Evolutionary conservation across 345 rosid species (phyloP).

Genomic region (Euphorbia tirucalli): DNA sequence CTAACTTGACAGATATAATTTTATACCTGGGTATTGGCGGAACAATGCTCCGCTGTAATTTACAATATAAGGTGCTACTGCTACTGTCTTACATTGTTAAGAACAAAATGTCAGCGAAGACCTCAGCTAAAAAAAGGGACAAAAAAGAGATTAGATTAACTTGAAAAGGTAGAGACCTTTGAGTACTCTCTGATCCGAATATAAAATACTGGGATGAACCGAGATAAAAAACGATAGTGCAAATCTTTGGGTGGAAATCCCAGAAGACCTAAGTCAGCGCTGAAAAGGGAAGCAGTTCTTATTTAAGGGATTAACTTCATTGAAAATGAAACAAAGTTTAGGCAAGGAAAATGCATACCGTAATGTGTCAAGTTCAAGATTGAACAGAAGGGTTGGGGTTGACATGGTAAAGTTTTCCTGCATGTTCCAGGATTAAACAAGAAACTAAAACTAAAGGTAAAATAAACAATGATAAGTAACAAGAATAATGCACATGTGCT

Average conservation of each 20-base stretch:
- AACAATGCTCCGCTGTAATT: slow-evolving; percentile 91
- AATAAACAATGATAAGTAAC: neutral
- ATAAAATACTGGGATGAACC: slow-evolving; percentile 76
- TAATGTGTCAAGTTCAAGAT: slow-evolving; percentile 92
- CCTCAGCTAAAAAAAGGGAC: slow-evolving; percentile 16
- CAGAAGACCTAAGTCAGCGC: slow-evolving; percentile 89
- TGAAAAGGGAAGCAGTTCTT: slow-evolving; percentile 38
- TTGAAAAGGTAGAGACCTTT: slow-evolving; percentile 52
- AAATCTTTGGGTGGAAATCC: slow-evolving; percentile 94
- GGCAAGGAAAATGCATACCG: slow-evolving; percentile 47
- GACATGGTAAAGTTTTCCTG: slow-evolving; percentile 82
- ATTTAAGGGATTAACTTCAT: neutral
- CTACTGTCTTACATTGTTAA: slow-evolving; percentile 71
- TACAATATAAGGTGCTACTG: slow-evolving; percentile 77
- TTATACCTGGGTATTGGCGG: slow-evolving; percentile 86
- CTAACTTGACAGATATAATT: slow-evolving; percentile 2
- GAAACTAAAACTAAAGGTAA: too few species aligned
- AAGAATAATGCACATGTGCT: neutral
- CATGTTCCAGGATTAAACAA: slow-evolving; percentile 22
- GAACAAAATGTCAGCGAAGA: slow-evolving; percentile 22
- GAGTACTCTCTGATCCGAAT: slow-evolving; percentile 88
- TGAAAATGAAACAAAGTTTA: slow-evolving; percentile 18
- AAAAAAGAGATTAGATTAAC: slow-evolving; percentile 7
- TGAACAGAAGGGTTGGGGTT: slow-evolving; percentile 80
- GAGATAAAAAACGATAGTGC: slow-evolving; percentile 91